These are phyloP conservation scores for Hypoxylon sp. DNA, from an alignment of 2,329 filamentous ascomycete genomes.

Conservation along the genomic window DNA sequence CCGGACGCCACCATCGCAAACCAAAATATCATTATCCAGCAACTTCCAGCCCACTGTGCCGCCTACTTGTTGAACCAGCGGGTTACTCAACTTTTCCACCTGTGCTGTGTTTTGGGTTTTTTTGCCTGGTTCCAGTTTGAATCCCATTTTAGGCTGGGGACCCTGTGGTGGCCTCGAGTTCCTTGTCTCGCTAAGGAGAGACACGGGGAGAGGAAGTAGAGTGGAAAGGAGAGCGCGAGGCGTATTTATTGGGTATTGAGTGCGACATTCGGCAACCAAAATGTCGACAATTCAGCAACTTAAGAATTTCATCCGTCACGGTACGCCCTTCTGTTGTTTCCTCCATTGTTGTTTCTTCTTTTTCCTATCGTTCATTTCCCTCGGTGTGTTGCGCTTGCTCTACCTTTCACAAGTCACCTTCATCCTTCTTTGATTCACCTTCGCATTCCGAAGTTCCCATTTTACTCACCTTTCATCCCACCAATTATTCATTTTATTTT, in stretches of 20 bases:
- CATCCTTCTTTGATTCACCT: constrained; percentile 2
- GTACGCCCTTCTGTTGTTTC: constrained; percentile 58
- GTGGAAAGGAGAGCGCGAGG: constrained; percentile 30
- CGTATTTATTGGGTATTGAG: constrained; percentile 29
- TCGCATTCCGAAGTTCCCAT: constrained; percentile 2
- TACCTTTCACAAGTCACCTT: constrained; percentile 13
- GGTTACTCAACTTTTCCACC: constrained; percentile 13
- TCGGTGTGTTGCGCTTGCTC: constrained; percentile 19
- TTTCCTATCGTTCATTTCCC: neutral
- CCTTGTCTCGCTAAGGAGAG: constrained; percentile 33
- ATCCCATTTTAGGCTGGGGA: constrained; percentile 28
- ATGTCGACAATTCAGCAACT: constrained; percentile 91
- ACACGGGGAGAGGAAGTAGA: constrained; percentile 27
- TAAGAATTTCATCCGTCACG: constrained; percentile 98
- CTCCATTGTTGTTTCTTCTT: constrained; percentile 17
- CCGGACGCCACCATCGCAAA: constrained; percentile 33
- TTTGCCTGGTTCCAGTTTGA: constrained; percentile 36
- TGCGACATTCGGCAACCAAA: constrained; percentile 50
- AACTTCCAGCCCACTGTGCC: constrained; percentile 32
- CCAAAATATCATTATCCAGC: constrained; percentile 25
- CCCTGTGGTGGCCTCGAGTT: constrained; percentile 31
- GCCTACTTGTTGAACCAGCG: constrained; percentile 5
- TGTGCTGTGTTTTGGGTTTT: constrained; percentile 30
- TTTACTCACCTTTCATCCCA: constrained; percentile 4
- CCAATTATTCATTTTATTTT: neutral